A percentile compares a stretch with the other conserved stretches of the same genome.
phyloP scores from a whole-genome alignment of 2,329 filamentous ascomycete species.

The Nothophoma quercina region DNA sequence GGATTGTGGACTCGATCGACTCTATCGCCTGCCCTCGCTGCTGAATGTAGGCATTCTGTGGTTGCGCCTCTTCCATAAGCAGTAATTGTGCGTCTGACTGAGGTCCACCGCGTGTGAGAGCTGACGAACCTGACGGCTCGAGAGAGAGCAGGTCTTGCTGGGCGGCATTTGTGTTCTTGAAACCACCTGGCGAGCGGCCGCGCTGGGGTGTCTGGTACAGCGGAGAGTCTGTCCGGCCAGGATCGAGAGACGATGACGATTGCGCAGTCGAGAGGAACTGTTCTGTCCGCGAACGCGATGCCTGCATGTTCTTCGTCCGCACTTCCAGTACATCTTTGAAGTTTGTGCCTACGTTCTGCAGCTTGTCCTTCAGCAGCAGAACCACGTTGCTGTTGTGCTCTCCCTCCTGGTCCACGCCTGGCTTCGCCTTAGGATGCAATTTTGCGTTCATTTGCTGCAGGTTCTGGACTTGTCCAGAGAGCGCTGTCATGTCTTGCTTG shows the following conservation, averaged over 20 bases:
- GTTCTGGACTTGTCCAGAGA: conserved; percentile 86
- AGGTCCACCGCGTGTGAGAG: conserved; percentile 55
- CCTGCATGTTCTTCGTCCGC: conserved; percentile 97
- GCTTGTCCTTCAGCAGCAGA: conserved; percentile 85
- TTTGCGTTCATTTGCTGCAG: conserved; percentile 80
- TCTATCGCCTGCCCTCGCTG: conserved; percentile 96
- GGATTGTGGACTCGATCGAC: conserved; percentile 94
- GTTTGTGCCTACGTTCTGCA: conserved; percentile 90
- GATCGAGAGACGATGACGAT: conserved; percentile 65
- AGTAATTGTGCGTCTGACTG: conserved; percentile 82
- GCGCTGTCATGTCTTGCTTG: conserved; percentile 88
- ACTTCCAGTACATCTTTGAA: conserved; percentile 98
- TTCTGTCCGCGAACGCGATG: conserved; percentile 87
- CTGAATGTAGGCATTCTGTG: conserved; percentile 87
- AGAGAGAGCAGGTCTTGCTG: conserved; percentile 77
- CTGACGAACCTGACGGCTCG: conserved; percentile 67
- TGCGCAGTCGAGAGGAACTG: conserved; percentile 92
- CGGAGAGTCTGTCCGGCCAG: conserved; percentile 80
- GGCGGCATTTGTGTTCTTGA: conserved; percentile 53
- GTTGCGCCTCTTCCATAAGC: conserved; percentile 90
- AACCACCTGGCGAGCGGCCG: conserved; percentile 62
- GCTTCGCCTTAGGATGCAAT: conserved; percentile 70
- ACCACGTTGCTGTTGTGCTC: conserved; percentile 99
- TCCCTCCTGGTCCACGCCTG: conserved; percentile 74
- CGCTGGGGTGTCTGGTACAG: conserved; percentile 81